Evolutionary conservation across 1,139 yeast species (phyloP), one percentile per base, ranked within the genome.

Genomic region (Suhomyces wounanorum): DNA sequence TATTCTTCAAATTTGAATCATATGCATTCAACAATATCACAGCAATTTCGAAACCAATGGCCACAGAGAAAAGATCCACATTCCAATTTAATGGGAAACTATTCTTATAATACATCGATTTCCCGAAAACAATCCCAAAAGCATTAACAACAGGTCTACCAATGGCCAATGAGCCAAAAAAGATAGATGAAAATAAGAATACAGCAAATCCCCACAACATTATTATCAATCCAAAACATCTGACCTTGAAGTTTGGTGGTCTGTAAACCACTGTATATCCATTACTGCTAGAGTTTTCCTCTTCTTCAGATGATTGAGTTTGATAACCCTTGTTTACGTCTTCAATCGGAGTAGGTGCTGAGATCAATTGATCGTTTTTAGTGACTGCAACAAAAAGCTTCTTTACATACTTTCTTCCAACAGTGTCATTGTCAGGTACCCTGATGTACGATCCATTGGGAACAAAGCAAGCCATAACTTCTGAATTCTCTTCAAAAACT

Each of bases 401-500:
- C 59, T 81, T 83, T 36, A 86, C 79, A 57, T 77, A 82, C 44
- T 75, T 79, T 55, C 91, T 75, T 0, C 95, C 82, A 25, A 87
- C 83, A 9, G 85, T 84, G 62, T 91, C 97, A 55, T 82, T 81
- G 52, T 83, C 87, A 1, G 99, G 99, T 0, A 92, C 99, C 49
- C 99, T 81, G 37, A 91, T 83, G 61, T 82, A 87, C 44, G 75
- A 74, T 2, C 99, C 99, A 67, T 89, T 85, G 1, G 90, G 90
- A 2, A 86, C 80, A 63, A 87, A 88, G 46, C 70, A 74, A 2
- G 87, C 83, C 39, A 70, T 70, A 0, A 75, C 64, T 2, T 63
- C 54, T 1, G 75, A 68, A 50, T 79, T 65, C 8, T 71, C 69
- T 18, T 65, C 59, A 58, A 87, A 85, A 7, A 74, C 64, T 8